phyloP scores from a whole-genome alignment of 1,284 basidiomycete genomes.

The Vanrija humicola region DNA sequence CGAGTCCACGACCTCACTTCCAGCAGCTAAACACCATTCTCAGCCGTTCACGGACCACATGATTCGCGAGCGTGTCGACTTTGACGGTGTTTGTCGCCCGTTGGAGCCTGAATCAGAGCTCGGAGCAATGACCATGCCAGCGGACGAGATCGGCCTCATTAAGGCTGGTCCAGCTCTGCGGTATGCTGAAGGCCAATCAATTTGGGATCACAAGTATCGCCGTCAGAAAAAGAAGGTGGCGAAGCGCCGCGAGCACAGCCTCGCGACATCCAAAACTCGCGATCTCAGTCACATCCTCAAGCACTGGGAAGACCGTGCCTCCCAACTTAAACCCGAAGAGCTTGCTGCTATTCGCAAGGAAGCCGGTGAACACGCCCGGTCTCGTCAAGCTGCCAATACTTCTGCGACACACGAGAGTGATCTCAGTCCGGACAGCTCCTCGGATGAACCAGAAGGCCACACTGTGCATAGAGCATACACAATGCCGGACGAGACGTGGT shows the following conservation, averaged over 20 bases:
- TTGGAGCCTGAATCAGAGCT: constrained; percentile 70
- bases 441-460: no score
- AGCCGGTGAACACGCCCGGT: no score
- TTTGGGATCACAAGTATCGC: constrained; percentile 46
- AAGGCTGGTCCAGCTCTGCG: constrained; percentile 51
- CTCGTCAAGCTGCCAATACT: no score
- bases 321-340: no score
- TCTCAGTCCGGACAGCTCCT: no score
- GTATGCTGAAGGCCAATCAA: constrained; percentile 46
- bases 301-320: background rate
- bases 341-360: no score
- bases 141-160: constrained; percentile 56
- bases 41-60: constrained; percentile 54
- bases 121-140: constrained; percentile 60
- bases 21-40: constrained; percentile 1
- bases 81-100: constrained; percentile 68
- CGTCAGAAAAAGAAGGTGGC: constrained; percentile 33
- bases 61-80: constrained; percentile 84
- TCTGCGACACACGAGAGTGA: no score
- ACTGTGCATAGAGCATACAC: background rate
- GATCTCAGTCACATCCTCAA: constrained; percentile 19
- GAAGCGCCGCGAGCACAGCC: constrained; percentile 39
- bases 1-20: background rate
- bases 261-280: constrained; percentile 30
- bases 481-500: constrained; percentile 17